Evolutionary conservation across 2,329 filamentous ascomycete genomes (phyloP).

Genomic region (Diaporthe citri): DNA sequence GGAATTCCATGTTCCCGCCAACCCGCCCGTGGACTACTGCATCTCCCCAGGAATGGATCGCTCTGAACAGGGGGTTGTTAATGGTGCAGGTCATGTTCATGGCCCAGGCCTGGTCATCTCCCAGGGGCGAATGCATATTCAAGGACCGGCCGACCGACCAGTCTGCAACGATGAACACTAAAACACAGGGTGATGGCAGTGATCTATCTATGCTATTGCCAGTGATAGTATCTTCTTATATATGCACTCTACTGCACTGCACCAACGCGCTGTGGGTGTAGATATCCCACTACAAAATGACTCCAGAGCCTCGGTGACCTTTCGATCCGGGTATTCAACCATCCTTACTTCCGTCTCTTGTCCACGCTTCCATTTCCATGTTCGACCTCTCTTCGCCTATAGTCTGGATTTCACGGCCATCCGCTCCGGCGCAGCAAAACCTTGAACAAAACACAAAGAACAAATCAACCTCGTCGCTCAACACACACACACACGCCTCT

Average conservation of each 20-base stretch:
- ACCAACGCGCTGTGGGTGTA: neutral
- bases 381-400: neutral
- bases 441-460: conserved; percentile 19
- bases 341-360: neutral
- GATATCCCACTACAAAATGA: neutral
- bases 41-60: conserved; percentile 4
- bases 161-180: neutral
- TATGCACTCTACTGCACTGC: neutral
- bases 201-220: neutral
- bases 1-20: neutral
- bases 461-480: conserved; percentile 19
- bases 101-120: too few species aligned
- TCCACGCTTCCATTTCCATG: neutral
- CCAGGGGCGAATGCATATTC: neutral
- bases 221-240: neutral
- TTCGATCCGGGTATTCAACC: conserved; percentile 1
- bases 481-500: neutral
- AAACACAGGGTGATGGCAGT: too few species aligned
- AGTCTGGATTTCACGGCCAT: conserved; percentile 11
- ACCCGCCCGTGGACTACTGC: neutral
- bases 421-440: conserved; percentile 16
- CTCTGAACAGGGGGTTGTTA: neutral
- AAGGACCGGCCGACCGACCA: neutral
- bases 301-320: neutral
- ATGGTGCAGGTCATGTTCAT: neutral